Conservation (phyloP, 2,329 filamentous ascomycete genomes). For the Aspergillus novoparasiticus region DNA sequence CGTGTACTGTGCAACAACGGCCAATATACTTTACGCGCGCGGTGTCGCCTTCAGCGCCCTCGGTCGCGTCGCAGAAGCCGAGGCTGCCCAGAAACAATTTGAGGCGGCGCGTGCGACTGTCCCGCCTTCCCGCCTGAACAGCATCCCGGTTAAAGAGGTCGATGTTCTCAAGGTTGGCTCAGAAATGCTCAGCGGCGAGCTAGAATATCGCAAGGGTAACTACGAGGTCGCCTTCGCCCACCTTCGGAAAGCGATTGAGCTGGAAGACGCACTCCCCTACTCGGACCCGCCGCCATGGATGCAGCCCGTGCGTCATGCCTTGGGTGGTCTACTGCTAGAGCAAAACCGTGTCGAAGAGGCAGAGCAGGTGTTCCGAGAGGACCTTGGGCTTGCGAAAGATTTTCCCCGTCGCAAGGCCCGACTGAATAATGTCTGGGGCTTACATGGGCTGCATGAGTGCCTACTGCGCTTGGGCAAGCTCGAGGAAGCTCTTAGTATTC, state of each 20-base stretch:
- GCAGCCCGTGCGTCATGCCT: conserved; percentile 71
- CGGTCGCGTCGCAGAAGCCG: conserved; percentile 56
- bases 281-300: conserved; percentile 79
- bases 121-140: conserved; percentile 56
- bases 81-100: conserved; percentile 56
- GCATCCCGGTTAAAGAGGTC: background rate
- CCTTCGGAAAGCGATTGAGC: conserved; percentile 58
- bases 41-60: conserved; percentile 66
- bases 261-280: conserved; percentile 66
- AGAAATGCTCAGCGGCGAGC: conserved; percentile 67
- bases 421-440: conserved; percentile 72
- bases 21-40: conserved; percentile 68
- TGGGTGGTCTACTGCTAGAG: conserved; percentile 68
- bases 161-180: conserved; percentile 59
- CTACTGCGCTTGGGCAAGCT: conserved; percentile 54
- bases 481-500: conserved; percentile 50
- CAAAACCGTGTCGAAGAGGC: conserved; percentile 61
- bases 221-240: conserved; percentile 60
- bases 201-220: conserved; percentile 66
- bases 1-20: conserved; percentile 70
- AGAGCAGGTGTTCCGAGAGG: conserved; percentile 58
- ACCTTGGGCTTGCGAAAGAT: conserved; percentile 59
- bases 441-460: conserved; percentile 74
- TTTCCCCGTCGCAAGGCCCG: conserved; percentile 66
- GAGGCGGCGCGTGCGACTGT: conserved; percentile 54